Base-by-base conservation (phyloP, 805 yeast species). In the Cyberlindnera suaveolens region DNA sequence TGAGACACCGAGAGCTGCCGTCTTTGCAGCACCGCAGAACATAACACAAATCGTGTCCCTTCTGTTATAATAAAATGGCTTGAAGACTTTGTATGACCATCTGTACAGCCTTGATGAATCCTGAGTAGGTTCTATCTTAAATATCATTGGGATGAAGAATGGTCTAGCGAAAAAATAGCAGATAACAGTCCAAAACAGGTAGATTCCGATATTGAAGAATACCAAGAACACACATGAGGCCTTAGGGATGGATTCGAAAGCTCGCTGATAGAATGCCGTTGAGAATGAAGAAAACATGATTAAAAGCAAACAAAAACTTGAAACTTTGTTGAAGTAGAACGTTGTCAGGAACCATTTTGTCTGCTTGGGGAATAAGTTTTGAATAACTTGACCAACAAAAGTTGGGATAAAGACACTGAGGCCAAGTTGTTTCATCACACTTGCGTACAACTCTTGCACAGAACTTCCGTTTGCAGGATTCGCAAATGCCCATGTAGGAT, bases 1-100 rank as follows among this genome's bases (percentile, higher is more conserved):
- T 1, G 95, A 84, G 4, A 88, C 95, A 31, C 96, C 96, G 40
- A 88, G 68, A 0, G 96, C 96, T 0, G 95, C 96, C 1, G 96
- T 88, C 62, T 88, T 89, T 2, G 96, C 96, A 5, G 95, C 91
- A 10, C 95, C 96, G 63, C 96, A 86, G 46, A 87, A 72, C 83
- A 88, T 75, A 40, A 89, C 74, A 11, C 90, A 72, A 31, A 86
- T 85, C 0, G 96, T 77, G 56, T 89, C 96, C 40, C 68, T 62
- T 51, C 81, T 75, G 53, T 72, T 70, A 62, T 84, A 84, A 62
- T 82, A 84, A 54, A 85, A 86, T 2, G 91, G 91, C 42, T 70
- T 62, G 42, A 65, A 64, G 10, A 63, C 33, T 43, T 56, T 61
- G 45, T 65, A 67, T 1, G 68, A 47, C 50, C 61, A 63, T 6